These are phyloP conservation scores for Teunomyces tritomae DNA, from an alignment of 805 yeast species.

Conservation along the genomic window DNA sequence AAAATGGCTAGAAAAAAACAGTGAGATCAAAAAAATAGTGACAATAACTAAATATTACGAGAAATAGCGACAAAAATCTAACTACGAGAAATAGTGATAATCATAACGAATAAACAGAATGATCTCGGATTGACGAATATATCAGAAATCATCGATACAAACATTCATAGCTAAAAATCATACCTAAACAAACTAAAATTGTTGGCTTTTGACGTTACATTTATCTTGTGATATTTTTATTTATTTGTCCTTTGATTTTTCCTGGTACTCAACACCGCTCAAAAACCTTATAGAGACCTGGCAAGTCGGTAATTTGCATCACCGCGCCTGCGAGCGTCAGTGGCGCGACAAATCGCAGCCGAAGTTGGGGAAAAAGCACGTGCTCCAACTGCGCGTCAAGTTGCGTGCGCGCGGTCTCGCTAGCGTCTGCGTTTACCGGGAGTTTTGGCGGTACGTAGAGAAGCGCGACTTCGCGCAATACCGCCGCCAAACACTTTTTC, in stretches of 20 bases:
- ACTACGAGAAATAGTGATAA: not conserved
- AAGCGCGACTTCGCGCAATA: constrained; percentile 66
- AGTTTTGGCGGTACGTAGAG: constrained; percentile 66
- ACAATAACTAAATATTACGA: not conserved
- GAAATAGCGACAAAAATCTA: not conserved
- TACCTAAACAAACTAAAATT: not conserved
- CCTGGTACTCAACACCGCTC: constrained; percentile 66
- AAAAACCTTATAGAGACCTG: constrained; percentile 87
- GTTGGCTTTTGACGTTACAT: not conserved
- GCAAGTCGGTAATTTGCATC: constrained; percentile 84
- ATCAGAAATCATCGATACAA: too few relatives aligned
- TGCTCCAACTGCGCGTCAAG: constrained; percentile 47
- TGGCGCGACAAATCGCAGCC: constrained; percentile 65
- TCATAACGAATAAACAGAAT: not conserved
- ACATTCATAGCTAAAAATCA: too few relatives aligned
- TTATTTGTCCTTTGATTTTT: too few relatives aligned
- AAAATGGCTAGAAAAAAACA: not conserved
- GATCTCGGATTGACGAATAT: too few relatives aligned
- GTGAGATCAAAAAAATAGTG: not conserved
- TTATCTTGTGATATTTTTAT: not conserved
- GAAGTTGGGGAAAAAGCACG: constrained; percentile 62
- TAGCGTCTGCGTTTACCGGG: not conserved
- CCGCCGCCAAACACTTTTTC: constrained; percentile 60
- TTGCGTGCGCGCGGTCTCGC: constrained; percentile 16
- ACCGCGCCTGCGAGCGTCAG: constrained; percentile 49